Evolutionary conservation across 208 protist genomes (phyloP).

Genomic region (Leishmania lainsoni): DNA sequence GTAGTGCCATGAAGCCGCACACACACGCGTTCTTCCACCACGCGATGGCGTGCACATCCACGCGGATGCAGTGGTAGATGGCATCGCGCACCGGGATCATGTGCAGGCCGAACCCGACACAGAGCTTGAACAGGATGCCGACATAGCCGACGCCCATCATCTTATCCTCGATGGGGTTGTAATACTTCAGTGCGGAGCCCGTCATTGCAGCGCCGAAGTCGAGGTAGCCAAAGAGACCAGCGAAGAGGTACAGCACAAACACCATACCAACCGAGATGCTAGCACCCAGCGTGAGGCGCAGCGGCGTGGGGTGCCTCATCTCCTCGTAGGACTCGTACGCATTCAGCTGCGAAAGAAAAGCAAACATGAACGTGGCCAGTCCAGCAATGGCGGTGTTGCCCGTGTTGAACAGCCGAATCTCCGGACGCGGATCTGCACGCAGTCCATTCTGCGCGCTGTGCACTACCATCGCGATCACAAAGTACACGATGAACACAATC

Average conservation of each 20-base stretch:
- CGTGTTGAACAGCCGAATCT: conserved; percentile 48
- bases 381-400: conserved; percentile 58
- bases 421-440: conserved; percentile 30
- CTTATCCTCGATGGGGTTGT: conserved; percentile 65
- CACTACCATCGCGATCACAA: conserved; percentile 71
- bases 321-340: conserved; percentile 68
- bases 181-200: conserved; percentile 55
- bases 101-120: conserved; percentile 66
- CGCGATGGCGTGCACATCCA: conserved; percentile 41
- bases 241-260: conserved; percentile 71
- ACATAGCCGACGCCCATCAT: conserved; percentile 63
- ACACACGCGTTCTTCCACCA: conserved; percentile 59
- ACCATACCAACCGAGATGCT: conserved; percentile 48
- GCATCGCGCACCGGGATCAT: conserved; percentile 70
- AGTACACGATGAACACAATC: conserved; percentile 66
- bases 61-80: conserved; percentile 55
- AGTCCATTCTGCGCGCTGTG: conserved; percentile 50
- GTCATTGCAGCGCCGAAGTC: conserved; percentile 62
- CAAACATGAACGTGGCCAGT: conserved; percentile 70
- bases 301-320: conserved; percentile 53
- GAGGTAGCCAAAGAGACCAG: conserved; percentile 81
- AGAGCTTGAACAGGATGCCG: conserved; percentile 72
- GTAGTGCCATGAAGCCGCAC: conserved; percentile 37
- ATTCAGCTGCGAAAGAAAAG: conserved; percentile 78
- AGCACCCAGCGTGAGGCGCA: conserved; percentile 50